phyloP scores from a whole-genome alignment of 2,329 filamentous ascomycete species.

The Xylariaceae sp. region DNA sequence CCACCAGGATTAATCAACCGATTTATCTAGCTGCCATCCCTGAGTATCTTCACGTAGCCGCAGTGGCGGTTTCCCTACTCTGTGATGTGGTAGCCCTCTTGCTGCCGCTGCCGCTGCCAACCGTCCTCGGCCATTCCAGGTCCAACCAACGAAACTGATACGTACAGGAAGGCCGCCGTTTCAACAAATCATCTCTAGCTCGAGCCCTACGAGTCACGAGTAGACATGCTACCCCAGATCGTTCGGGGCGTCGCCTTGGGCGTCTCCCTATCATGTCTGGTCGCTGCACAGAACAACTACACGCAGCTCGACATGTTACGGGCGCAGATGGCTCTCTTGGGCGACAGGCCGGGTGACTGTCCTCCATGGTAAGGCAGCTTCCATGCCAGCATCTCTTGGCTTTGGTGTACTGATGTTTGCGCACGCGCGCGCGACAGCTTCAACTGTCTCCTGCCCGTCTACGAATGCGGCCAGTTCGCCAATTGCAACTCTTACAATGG shows the following conservation, averaged over 20 bases:
- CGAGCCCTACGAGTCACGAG: background rate
- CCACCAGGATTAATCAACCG: background rate
- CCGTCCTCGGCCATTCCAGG: background rate
- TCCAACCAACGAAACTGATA: background rate
- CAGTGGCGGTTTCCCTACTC: background rate
- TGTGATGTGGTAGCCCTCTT: background rate
- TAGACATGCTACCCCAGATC: conserved; percentile 26
- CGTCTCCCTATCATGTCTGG: conserved; percentile 25
- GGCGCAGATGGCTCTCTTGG: conserved; percentile 65
- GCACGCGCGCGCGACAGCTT: conserved; percentile 55
- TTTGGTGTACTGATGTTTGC: conserved; percentile 19
- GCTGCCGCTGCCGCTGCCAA: background rate
- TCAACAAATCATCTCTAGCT: background rate
- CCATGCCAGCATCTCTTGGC: background rate
- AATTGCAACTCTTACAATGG: conserved; percentile 85
- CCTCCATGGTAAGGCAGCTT: conserved; percentile 61
- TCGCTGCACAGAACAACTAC: conserved; percentile 47
- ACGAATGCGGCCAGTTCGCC: conserved; percentile 86
- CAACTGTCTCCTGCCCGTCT: conserved; percentile 93
- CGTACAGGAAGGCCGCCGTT: background rate
- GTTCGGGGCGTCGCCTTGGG: conserved; percentile 23
- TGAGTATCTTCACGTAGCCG: background rate
- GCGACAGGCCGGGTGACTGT: conserved; percentile 68
- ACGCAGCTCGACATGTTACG: conserved; percentile 56
- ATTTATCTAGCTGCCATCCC: background rate